These are phyloP conservation scores for Cyberlindnera maritima DNA, from an alignment of 805 yeast species.

Conservation along the genomic window DNA sequence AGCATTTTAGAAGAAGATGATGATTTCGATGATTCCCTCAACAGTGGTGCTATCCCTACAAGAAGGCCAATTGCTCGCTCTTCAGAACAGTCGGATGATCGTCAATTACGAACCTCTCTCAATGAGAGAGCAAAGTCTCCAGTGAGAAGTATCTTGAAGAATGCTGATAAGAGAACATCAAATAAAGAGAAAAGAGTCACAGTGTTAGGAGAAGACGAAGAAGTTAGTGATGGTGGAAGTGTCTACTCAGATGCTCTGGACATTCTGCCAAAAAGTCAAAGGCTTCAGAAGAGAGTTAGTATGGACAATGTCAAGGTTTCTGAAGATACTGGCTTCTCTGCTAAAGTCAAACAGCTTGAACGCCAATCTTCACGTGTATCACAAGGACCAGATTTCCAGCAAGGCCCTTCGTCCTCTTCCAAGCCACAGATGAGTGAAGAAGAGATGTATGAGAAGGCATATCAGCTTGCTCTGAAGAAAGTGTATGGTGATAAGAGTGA, in stretches of 20 bases:
- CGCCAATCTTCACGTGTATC: background rate
- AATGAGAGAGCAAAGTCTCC: conserved; percentile 12
- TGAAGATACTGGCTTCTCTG: conserved; percentile 5
- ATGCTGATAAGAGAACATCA: conserved; percentile 4
- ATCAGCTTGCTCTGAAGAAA: conserved; percentile 51
- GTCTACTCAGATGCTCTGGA: conserved; percentile 26
- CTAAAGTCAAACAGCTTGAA: conserved; percentile 1
- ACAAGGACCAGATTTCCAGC: background rate
- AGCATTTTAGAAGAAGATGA: conserved; percentile 31
- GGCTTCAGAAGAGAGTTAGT: conserved; percentile 6
- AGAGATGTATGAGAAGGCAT: conserved; percentile 54
- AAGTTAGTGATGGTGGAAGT: conserved; percentile 24
- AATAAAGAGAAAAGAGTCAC: conserved; percentile 10
- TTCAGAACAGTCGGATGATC: background rate
- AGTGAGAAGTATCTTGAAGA: conserved; percentile 16
- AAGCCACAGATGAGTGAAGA: conserved; percentile 16
- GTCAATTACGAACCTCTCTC: background rate
- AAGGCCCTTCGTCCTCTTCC: background rate
- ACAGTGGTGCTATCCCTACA: background rate
- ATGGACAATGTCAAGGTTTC: conserved; percentile 15
- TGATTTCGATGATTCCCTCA: background rate
- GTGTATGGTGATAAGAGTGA: conserved; percentile 45
- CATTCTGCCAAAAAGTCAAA: conserved; percentile 9
- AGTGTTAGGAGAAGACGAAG: conserved; percentile 17
- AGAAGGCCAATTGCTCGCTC: background rate